Evolutionary conservation across 1,284 basidiomycete genomes (phyloP), one percentile per base, ranked within the genome.

Genomic region (Entoloma clypeatum): DNA sequence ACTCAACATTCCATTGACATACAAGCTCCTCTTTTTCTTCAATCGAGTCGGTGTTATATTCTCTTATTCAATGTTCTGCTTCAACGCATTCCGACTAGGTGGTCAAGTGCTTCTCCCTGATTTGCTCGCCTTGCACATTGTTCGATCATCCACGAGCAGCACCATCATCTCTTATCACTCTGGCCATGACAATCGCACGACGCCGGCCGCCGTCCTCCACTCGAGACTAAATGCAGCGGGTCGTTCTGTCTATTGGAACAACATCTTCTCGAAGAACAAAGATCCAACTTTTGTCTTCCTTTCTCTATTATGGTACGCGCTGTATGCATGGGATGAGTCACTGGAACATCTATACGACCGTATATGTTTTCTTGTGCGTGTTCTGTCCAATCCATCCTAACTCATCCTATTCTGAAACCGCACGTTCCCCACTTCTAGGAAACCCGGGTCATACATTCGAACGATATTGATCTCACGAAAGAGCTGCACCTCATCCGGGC

Each of bases 281-380:
- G 76, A 79, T 42, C 72, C 75, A 4, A 78, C 74, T 0, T 74
- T 76, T 39, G 53, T 75, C 2, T 55, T 77, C 17, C 46, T 79
- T 8, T 67, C 67, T 19, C 62, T 71, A 29, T 52, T 79, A 33
- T 79, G 77, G 75, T 74, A 76, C 51, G 68, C 72, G 0, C 53
- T 78, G 33, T 79, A 78, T 48, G 62, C 74, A 1, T 78, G 75
- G 75, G 75, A 79, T 41, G 74, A 78, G 51, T 60, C 71, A 3
- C 55, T 76, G 25, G 74, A 77, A 50, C 45, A 52, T 5, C 51
- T 78, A 23, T 71, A 71, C 41, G 45, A 53, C 5, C 69, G 78
- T 48, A 66, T 78, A 11, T 65, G 62, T 36, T 49, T 44, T n/a
- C 47, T 75, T 48, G 74, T 68, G 42, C 28, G 57, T 42, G n/a